Conservation (phyloP, 306 rosid genomes). For the Fagus sylvatica region DNA sequence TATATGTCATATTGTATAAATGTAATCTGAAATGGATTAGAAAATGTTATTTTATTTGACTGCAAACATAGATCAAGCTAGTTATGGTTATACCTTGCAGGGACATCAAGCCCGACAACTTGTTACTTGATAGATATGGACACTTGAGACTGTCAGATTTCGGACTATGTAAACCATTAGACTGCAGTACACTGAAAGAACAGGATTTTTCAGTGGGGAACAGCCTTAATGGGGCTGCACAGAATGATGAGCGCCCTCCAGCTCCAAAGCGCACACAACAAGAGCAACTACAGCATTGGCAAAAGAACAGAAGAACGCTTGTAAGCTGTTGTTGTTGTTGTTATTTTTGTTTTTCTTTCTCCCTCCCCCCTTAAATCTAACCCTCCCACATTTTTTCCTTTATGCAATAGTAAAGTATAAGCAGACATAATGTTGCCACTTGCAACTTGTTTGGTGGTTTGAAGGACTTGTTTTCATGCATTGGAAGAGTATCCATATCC, state of each 20-base stretch:
- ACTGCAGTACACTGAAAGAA: constrained; percentile 82
- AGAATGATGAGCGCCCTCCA: constrained; percentile 52
- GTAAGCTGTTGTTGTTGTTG: constrained; percentile 49
- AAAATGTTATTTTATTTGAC: constrained; percentile 3
- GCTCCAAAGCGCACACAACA: constrained; percentile 90
- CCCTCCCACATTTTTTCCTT: not conserved
- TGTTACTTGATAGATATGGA: constrained; percentile 91
- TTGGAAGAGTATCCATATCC: not conserved
- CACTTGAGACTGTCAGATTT: constrained; percentile 95
- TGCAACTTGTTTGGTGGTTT: constrained; percentile 1
- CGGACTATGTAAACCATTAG: constrained; percentile 97
- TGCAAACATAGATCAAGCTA: constrained; percentile 12
- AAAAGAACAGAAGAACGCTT: constrained; percentile 92
- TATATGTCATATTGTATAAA: not conserved
- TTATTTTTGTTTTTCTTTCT: not conserved
- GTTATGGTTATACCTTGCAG: constrained; percentile 48
- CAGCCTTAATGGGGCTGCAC: constrained; percentile 55
- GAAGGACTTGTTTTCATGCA: not conserved
- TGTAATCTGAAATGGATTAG: constrained; percentile 5
- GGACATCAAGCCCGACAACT: constrained; percentile 97
- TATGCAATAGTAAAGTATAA: not conserved
- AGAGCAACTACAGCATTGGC: constrained; percentile 95
- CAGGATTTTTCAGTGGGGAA: constrained; percentile 66
- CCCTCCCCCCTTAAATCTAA: not conserved
- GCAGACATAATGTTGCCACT: not conserved